These are phyloP conservation scores for Bipolaris oryzae DNA, from an alignment of 2,329 filamentous ascomycete genomes.

Conservation along the genomic window DNA sequence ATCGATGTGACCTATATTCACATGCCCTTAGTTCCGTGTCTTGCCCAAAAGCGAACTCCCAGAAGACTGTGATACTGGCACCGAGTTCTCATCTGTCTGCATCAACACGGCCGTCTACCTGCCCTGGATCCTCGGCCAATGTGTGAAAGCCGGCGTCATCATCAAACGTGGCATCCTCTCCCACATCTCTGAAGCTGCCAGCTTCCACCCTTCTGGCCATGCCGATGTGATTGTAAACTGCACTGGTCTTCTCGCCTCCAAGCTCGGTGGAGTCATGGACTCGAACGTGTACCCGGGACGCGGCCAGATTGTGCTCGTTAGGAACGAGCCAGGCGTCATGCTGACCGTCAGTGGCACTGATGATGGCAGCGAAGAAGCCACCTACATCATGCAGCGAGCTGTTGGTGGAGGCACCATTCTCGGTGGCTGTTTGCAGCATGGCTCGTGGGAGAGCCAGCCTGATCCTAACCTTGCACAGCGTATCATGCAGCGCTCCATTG, in stretches of 20 bases:
- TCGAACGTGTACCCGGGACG: conserved; percentile 73
- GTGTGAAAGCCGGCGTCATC: conserved; percentile 72
- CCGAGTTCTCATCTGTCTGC: conserved; percentile 81
- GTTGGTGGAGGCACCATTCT: conserved; percentile 77
- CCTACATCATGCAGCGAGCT: conserved; percentile 84
- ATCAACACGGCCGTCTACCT: conserved; percentile 91
- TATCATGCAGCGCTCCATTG: conserved; percentile 81
- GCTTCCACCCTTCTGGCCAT: conserved; percentile 61
- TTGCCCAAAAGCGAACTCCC: conserved; percentile 64
- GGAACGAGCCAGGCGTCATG: conserved; percentile 78
- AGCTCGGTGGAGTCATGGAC: conserved; percentile 83
- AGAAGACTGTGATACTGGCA: conserved; percentile 71
- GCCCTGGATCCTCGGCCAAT: conserved; percentile 82
- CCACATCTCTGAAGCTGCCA: conserved; percentile 75
- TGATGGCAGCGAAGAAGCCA: conserved; percentile 72
- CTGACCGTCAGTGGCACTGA: conserved; percentile 72
- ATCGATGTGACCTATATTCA: conserved; percentile 4
- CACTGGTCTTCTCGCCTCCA: conserved; percentile 76
- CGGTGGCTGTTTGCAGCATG: conserved; percentile 82
- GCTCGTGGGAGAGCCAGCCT: conserved; percentile 77
- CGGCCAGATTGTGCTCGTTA: conserved; percentile 82
- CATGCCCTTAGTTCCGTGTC: conserved; percentile 61
- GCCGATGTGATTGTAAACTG: conserved; percentile 82
- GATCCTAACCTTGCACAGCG: conserved; percentile 80
- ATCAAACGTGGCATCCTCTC: conserved; percentile 54